Base-by-base conservation (phyloP, 441 rosid species). In the Monsonia emarginata region DNA sequence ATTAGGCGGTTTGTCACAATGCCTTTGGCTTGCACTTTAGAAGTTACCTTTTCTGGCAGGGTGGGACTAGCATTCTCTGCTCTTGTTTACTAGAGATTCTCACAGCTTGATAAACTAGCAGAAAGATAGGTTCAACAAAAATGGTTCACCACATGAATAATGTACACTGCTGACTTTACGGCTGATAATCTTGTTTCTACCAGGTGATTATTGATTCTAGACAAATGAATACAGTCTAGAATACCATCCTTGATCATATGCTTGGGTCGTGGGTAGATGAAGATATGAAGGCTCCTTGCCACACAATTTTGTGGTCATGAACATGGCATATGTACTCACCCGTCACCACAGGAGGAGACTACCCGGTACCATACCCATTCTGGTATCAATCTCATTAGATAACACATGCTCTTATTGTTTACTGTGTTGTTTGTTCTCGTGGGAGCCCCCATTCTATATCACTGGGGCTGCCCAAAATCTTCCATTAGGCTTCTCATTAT, bases 271-370 rank as follows among this genome's bases (percentile, higher is more conserved):
- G 61, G 21, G 1, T 24, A 25, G 61, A 26, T 57, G 61, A n/a
- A 5, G 61, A 57, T 22, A 54, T 24, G 60, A 11, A 9, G 50
- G 54, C 54, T 46, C 24, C 18, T 22, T 24, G 18, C 54, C 54
- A 46, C 5, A 46, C 54, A 46, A 46, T 4, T 57, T 18, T 26
- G 13, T 56, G 32, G 61, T 57, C 61, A 57, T 13, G 8, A 1
- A 32, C 19, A 16, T 25, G 18, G 32, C 13, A 54, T 11, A 57
- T 26, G 9, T 57, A 13, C 26, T 22, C 28, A 24, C n/a, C n/a
- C n/a, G n/a, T n/a, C n/a, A n/a, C 32, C 61, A 25, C 16, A 57
- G 34, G 26, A 57, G 61, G 61, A 57, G 61, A 57, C 61, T 57
- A 10, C 13, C 61, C 26, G 61, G 32, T 24, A 26, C 31, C 14